Evolutionary conservation across 2,329 filamentous ascomycete species (phyloP).

Genomic region (Arthrobotrys entomopaga): DNA sequence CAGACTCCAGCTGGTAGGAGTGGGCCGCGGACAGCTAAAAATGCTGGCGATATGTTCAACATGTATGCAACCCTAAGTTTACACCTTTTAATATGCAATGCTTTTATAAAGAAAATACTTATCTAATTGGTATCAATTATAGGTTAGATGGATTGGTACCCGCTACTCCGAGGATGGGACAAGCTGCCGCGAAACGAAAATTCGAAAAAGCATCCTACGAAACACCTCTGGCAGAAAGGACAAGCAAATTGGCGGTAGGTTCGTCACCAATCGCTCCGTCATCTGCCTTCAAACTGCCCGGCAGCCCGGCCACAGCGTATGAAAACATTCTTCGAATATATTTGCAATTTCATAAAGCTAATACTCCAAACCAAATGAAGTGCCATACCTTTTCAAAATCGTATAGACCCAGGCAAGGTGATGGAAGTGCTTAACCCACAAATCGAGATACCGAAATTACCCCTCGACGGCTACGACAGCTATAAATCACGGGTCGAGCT

Average conservation of each 20-base stretch:
- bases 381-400: slow-evolving; percentile 76
- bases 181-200: slow-evolving; percentile 63
- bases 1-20: slow-evolving; percentile 66
- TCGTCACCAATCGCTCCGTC: slow-evolving; percentile 56
- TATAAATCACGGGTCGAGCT: slow-evolving; percentile 81
- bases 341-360: slow-evolving; percentile 4
- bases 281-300: slow-evolving; percentile 31
- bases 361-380: slow-evolving; percentile 60
- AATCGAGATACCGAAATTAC: slow-evolving; percentile 68
- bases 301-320: slow-evolving; percentile 43
- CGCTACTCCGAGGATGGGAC: slow-evolving; percentile 66
- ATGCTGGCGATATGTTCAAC: slow-evolving; percentile 78
- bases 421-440: slow-evolving; percentile 85
- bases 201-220: slow-evolving; percentile 62
- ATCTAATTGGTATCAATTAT: slow-evolving; percentile 23
- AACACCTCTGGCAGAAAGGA: slow-evolving; percentile 65
- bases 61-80: slow-evolving; percentile 68
- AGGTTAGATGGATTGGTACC: slow-evolving; percentile 76
- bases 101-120: neutral
- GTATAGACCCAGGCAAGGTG: slow-evolving; percentile 81
- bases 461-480: slow-evolving; percentile 72
- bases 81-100: neutral
- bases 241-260: slow-evolving; percentile 57
- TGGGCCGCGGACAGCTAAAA: slow-evolving; percentile 70
- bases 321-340: slow-evolving; percentile 62